These are phyloP conservation scores for Boletus barrowsii DNA, from an alignment of 768 basidiomycete species.

Conservation along the genomic window DNA sequence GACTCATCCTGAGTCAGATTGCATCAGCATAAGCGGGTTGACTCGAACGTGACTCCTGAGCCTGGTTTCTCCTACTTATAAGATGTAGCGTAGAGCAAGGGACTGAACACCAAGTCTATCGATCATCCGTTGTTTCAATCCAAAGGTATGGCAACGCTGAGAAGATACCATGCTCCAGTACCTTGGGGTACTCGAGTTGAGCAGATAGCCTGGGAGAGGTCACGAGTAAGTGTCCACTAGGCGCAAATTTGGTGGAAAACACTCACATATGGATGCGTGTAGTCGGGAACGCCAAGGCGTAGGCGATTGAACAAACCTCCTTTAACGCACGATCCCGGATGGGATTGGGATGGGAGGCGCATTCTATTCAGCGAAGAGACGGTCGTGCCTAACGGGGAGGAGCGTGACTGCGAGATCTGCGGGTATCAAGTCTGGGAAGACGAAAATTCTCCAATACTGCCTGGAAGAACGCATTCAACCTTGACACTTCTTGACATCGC, in stretches of 20 bases:
- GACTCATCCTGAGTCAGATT: constrained; percentile 17
- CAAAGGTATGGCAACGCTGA: constrained; percentile 19
- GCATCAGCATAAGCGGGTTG: constrained; percentile 2
- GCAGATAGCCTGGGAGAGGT: constrained; percentile 8
- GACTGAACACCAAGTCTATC: not conserved
- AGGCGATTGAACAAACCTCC: constrained; percentile 9
- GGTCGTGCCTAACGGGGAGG: not conserved
- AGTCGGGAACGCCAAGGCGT: constrained; percentile 16
- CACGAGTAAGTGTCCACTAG: constrained; percentile 6
- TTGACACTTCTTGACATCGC: constrained; percentile 12
- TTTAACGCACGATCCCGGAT: constrained; percentile 16
- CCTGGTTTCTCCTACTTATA: constrained; percentile 8
- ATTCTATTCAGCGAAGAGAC: constrained; percentile 2
- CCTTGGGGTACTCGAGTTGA: constrained; percentile 8
- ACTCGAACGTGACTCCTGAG: constrained; percentile 4
- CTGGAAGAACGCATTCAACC: not conserved
- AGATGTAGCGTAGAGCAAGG: not conserved
- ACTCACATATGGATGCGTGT: not conserved
- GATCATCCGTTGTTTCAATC: not conserved
- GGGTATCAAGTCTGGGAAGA: not conserved
- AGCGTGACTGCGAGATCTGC: not conserved
- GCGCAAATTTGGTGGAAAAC: not conserved
- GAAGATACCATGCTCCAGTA: constrained; percentile 8
- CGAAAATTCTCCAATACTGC: not conserved
- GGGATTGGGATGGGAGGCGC: constrained; percentile 24